phyloP scores from a whole-genome alignment of 2,329 filamentous ascomycete species.

The Ophiostoma montium region DNA sequence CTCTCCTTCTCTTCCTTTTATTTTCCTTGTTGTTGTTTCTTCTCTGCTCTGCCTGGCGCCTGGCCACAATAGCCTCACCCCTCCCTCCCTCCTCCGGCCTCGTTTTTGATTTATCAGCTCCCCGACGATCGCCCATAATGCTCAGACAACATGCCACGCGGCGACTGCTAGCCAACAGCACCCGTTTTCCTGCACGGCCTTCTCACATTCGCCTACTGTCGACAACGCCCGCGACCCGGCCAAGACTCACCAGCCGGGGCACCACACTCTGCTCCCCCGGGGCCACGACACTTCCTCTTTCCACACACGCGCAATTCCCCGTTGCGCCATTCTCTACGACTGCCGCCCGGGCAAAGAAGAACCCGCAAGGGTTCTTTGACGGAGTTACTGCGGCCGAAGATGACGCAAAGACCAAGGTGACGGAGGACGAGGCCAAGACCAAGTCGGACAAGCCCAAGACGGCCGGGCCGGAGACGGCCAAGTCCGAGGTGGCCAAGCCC shows the following conservation, averaged over 20 bases:
- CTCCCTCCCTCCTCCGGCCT: neutral
- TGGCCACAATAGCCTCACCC: neutral
- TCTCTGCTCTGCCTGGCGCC: neutral
- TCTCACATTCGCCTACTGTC: slow-evolving; percentile 5
- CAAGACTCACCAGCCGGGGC: neutral
- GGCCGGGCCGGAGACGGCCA: slow-evolving; percentile 12
- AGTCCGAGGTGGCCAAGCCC: slow-evolving; percentile 14
- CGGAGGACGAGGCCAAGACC: slow-evolving; percentile 7
- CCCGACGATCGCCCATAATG: slow-evolving; percentile 8
- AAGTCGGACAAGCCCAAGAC: slow-evolving; percentile 3
- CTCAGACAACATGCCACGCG: slow-evolving; percentile 13
- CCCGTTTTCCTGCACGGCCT: neutral
- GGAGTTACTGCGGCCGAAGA: slow-evolving; percentile 1
- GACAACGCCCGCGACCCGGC: neutral
- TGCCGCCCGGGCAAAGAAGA: slow-evolving; percentile 10
- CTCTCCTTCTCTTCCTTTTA: neutral
- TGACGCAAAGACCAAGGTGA: slow-evolving; percentile 10
- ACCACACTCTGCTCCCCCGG: neutral
- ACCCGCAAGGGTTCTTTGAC: slow-evolving; percentile 14
- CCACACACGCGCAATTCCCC: neutral
- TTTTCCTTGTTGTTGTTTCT: neutral
- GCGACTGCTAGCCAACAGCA: slow-evolving; percentile 9
- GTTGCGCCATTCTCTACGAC: slow-evolving; percentile 8
- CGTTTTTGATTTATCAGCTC: neutral
- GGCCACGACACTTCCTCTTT: neutral